Evolutionary conservation across 306 rosid species (phyloP).

Genomic region (Cicer bijugum): DNA sequence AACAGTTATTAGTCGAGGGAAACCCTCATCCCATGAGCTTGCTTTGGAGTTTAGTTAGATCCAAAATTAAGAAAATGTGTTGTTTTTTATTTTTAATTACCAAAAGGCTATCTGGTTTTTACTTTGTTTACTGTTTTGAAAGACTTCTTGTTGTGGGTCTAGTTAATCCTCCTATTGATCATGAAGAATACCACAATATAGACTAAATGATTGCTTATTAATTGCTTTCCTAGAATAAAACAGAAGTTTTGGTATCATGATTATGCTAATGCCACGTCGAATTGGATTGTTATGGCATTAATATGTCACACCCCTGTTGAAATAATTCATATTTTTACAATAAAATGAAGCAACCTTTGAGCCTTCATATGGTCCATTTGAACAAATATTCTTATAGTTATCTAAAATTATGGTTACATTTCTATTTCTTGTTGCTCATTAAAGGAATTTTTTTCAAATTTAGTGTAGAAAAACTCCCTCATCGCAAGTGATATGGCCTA

Average conservation of each 20-base stretch:
- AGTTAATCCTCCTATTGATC: background rate
- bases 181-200: background rate
- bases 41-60: background rate
- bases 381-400: conserved; percentile 6
- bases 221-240: background rate
- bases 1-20: background rate
- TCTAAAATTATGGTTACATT: conserved; percentile 11
- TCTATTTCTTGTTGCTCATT: conserved; percentile 19
- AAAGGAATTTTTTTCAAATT: conserved; percentile 11
- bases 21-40: conserved; percentile 4
- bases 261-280: background rate
- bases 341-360: conserved; percentile 21
- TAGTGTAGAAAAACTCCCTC: conserved; percentile 5
- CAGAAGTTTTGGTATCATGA: background rate
- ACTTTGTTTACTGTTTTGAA: conserved; percentile 9
- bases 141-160: background rate
- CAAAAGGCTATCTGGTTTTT: background rate
- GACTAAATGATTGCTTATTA: background rate
- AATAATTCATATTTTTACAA: background rate
- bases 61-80: conserved; percentile 2
- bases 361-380: conserved; percentile 20
- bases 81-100: background rate
- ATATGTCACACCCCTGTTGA: conserved; percentile 5
- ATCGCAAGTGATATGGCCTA: background rate
- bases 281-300: background rate